Base-by-base conservation (phyloP, 202 grass and related monocot species). In the Hordeum pubiflorum region DNA sequence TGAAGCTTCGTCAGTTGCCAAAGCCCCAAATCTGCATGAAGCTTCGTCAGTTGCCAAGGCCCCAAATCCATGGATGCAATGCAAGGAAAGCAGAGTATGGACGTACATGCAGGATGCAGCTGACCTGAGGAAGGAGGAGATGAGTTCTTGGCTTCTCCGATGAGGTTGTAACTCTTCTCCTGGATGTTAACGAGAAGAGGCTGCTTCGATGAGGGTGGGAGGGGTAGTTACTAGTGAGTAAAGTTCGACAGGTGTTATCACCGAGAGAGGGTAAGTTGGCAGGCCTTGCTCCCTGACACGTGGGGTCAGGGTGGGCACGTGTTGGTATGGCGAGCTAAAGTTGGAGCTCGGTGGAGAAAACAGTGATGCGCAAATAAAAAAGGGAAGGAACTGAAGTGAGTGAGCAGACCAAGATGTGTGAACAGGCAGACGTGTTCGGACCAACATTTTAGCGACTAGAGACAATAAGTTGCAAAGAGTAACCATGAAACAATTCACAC, bases 161-260 rank as follows among this genome's bases (percentile, higher is more conserved):
- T 31, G 56, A 60, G 34, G 58, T 2, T 6, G 46, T 6, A 14
- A 40, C 26, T 46, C n/a, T 58, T 63, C 37, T 40, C 60, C 81
- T 83, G 41, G 86, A 75, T 40, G 50, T 74, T 75, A 79, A 83
- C 86, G 80, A 74, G 37, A 52, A 18, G 24, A 77, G 64, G 9
- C 2, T 63, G 41, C 15, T 65, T 77, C 56, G 24, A 62, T 38
- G 52, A 46, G 29, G 60, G 50, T 61, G 69, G 79, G 65, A 63
- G 75, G 38, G 39, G 59, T 74, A 18, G 27, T 69, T 75, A 58
- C 38, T 4, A 24, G 12, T 26, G 34, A 22, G 12, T 14, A 21
- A 24, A 57, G 34, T 20, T 77, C 61, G 64, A 82, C 64, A 43
- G 50, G 33, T 32, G 62, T 38, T 67, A 10, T 58, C 3, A 63